Percentiles rank a stretch among this genome's conserved stretches.
Evolutionary conservation across 371 early-diverging fungal genomes (phyloP).

Genomic region (Mortierella sp.): DNA sequence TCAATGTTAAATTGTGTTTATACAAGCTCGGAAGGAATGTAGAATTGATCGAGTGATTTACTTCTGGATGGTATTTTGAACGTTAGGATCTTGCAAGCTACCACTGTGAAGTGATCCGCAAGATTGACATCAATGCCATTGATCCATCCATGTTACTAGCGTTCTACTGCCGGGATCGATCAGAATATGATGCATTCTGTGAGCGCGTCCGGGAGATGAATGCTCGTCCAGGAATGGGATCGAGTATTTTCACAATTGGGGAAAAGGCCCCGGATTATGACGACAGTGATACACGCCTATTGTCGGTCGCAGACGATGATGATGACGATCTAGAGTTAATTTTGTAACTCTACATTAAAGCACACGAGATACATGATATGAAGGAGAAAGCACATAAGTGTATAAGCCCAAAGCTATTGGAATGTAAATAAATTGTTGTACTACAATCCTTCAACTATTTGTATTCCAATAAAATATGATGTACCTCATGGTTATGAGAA

Average conservation of each 20-base stretch:
- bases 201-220: slow-evolving; percentile 63
- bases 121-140: slow-evolving; percentile 77
- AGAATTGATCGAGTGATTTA: neutral
- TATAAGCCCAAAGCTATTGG: neutral
- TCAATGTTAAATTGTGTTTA: neutral
- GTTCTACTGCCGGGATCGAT: slow-evolving; percentile 80
- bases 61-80: neutral
- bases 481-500: too few relatives aligned
- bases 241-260: slow-evolving; percentile 76
- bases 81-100: slow-evolving; percentile 81
- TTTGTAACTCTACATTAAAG: slow-evolving; percentile 8
- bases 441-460: too few relatives aligned
- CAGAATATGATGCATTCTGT: slow-evolving; percentile 78
- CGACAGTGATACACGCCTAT: slow-evolving; percentile 61
- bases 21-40: neutral
- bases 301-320: slow-evolving; percentile 52
- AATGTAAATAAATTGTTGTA: slow-evolving; percentile 3
- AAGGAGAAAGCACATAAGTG: neutral
- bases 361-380: neutral
- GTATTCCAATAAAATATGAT: too few relatives aligned
- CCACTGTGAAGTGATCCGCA: slow-evolving; percentile 83
- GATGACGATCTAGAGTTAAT: slow-evolving; percentile 54
- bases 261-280: slow-evolving; percentile 76
- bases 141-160: slow-evolving; percentile 96
- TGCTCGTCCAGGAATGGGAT: slow-evolving; percentile 53